Evolutionary conservation across 495 filamentous ascomycete species (phyloP), one percentile per base, ranked within the genome.

Genomic region (Neurospora sp.): DNA sequence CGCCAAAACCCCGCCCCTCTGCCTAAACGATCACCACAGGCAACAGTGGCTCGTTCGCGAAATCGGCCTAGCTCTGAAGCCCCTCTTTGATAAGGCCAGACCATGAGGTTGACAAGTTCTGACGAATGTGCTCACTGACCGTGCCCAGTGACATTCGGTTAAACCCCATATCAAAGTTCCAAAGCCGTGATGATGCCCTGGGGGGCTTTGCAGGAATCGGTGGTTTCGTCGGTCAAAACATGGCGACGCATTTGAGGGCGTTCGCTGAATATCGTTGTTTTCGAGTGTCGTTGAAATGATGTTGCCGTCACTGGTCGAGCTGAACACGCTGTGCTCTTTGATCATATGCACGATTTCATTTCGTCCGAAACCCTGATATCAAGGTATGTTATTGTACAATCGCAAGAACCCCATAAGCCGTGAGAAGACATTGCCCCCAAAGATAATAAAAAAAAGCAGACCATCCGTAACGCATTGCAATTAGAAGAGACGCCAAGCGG

Each of bases 401-500:
- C 88, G 88, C 87, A 86, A 87, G 53, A 87, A 85, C 89, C 89
- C 87, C 87, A 82, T 86, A 86, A 87, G 89, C 88, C 89, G 85
- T 91, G 87, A 79, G 53, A 90, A 90, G 87, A 88, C 88, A 89
- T 88, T 90, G 89, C 88, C 89, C 90, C 89, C 87, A 87, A 83
- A 85, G 53, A 66, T 35, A 66, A 37, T 31, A 61, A 35, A 35
- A 59, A 31, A 85, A 90, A 87, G 85, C 90, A 90, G 87, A 91
- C 91, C 90, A 91, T 91, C 91, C 92, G 90, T 94, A 91, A 93
- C 91, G 88, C 91, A 91, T 93, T 93, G 79, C 79, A 81, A 79
- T 81, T 66, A 66, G 53, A 93, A 90, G 87, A 91, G 84, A 84
- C 81, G 88, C 89, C 90, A 90, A 89, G 84, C 53, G 88, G 84